Evolutionary conservation across 2,329 filamentous ascomycete genomes (phyloP).

Genomic region (Ophiocordyceps sinensis): DNA sequence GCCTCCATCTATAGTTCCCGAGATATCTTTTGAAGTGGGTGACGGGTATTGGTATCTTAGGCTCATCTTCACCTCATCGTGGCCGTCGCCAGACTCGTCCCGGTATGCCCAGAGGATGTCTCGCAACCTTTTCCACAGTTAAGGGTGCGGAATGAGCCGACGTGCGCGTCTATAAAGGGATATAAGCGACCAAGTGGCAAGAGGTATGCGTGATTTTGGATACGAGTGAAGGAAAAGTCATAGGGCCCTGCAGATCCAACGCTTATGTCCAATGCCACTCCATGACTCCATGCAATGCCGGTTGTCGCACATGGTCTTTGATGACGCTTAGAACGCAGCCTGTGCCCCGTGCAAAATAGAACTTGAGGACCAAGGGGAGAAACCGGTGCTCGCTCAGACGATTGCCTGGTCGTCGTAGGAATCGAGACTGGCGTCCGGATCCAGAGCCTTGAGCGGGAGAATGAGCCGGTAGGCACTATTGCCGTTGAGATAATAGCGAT

Average conservation of each 20-base stretch:
- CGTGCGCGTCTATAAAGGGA: background rate
- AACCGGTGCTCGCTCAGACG: background rate
- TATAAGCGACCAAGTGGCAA: no score
- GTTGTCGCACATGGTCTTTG: background rate
- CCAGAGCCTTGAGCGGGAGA: constrained; percentile 52
- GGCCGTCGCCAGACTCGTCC: no score
- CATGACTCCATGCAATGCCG: background rate
- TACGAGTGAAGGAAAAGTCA: background rate
- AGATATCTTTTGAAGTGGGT: constrained; percentile 18
- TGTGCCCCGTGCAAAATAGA: background rate
- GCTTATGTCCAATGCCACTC: background rate
- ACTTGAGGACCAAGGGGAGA: background rate
- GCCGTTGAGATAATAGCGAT: constrained; percentile 92
- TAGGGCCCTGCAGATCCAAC: background rate
- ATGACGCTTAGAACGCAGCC: background rate
- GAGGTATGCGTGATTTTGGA: background rate
- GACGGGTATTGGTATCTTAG: background rate
- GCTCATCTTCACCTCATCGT: no score
- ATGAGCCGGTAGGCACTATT: constrained; percentile 88
- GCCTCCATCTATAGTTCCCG: constrained; percentile 40
- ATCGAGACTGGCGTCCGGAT: constrained; percentile 23
- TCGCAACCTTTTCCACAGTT: no score
- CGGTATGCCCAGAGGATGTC: no score
- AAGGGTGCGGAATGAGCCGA: no score
- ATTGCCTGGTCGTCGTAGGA: constrained; percentile 15